Conservation (phyloP, 139 green algal species). For the Tetratostichococcus sp. region DNA sequence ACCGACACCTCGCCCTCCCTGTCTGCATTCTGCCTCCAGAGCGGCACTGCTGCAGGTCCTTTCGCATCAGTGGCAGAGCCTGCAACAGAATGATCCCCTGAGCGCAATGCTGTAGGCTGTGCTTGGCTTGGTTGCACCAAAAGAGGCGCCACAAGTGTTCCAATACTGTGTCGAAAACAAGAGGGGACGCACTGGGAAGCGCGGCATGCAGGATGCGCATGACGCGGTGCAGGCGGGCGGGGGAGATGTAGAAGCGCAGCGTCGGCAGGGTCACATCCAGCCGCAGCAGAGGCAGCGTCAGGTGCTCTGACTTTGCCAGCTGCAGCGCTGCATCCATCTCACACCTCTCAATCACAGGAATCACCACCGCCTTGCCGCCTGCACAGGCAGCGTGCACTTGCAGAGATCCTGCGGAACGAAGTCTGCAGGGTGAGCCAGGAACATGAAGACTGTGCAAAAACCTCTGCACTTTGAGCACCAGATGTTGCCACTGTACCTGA, state of each 20-base stretch:
- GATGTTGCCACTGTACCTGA: not conserved
- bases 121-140: no score
- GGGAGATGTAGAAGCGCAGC: constrained; percentile 68
- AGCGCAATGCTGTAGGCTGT: no score
- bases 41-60: not conserved
- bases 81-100: no score
- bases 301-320: constrained; percentile 37
- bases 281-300: constrained; percentile 34
- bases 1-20: constrained; percentile 22
- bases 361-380: constrained; percentile 17
- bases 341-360: constrained; percentile 59
- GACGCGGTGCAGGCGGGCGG: constrained; percentile 50
- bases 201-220: constrained; percentile 44
- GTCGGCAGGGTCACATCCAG: constrained; percentile 42
- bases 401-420: not conserved
- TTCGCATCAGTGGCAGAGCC: not conserved
- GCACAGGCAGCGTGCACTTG: not conserved
- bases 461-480: no score
- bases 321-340: constrained; percentile 31
- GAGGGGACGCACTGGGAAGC: constrained; percentile 24
- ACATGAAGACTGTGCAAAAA: no score
- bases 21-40: constrained; percentile 34
- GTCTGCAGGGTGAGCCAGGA: no score
- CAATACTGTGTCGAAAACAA: no score
- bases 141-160: no score